A percentile compares a stretch with the other conserved stretches of the same genome.
phyloP scores from a whole-genome alignment of 495 filamentous ascomycete genomes.

The Venustampulla echinocandica region DNA sequence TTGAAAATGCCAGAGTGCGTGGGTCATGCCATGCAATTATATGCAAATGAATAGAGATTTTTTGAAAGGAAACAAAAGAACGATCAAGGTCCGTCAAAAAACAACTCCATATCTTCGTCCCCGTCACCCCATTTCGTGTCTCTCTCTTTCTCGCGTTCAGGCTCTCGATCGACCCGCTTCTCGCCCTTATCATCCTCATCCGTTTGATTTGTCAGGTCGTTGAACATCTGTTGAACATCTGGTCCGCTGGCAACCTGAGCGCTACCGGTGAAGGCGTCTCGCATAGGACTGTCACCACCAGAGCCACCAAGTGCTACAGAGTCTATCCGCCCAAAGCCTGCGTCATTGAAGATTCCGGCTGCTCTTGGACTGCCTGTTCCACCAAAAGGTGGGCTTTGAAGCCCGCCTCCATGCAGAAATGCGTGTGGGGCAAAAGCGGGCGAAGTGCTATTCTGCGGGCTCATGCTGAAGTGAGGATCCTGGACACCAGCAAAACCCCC shows the following conservation, averaged over 20 bases:
- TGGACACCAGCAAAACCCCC: slow-evolving; percentile 9
- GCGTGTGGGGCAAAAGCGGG: slow-evolving; percentile 22
- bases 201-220: slow-evolving; percentile 41
- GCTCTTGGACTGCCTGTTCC: slow-evolving; percentile 6
- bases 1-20: background rate
- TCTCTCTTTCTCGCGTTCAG: slow-evolving; percentile 3
- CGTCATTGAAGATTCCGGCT: slow-evolving; percentile 19
- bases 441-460: slow-evolving; percentile 9
- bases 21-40: background rate
- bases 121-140: slow-evolving; percentile 17
- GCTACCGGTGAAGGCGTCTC: slow-evolving; percentile 19
- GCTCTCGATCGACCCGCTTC: slow-evolving; percentile 2
- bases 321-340: slow-evolving; percentile 21
- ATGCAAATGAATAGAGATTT: background rate
- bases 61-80: background rate
- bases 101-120: slow-evolving; percentile 17
- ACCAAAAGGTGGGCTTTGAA: slow-evolving; percentile 15
- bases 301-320: slow-evolving; percentile 9
- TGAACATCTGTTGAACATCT: slow-evolving; percentile 43
- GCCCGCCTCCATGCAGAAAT: slow-evolving; percentile 16
- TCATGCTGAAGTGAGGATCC: slow-evolving; percentile 21
- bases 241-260: slow-evolving; percentile 33
- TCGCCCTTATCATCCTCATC: slow-evolving; percentile 30
- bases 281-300: slow-evolving; percentile 14
- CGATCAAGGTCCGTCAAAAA: slow-evolving; percentile 19